Conservation (phyloP, 2,329 filamentous ascomycete genomes). For the Xylaria sp. region DNA sequence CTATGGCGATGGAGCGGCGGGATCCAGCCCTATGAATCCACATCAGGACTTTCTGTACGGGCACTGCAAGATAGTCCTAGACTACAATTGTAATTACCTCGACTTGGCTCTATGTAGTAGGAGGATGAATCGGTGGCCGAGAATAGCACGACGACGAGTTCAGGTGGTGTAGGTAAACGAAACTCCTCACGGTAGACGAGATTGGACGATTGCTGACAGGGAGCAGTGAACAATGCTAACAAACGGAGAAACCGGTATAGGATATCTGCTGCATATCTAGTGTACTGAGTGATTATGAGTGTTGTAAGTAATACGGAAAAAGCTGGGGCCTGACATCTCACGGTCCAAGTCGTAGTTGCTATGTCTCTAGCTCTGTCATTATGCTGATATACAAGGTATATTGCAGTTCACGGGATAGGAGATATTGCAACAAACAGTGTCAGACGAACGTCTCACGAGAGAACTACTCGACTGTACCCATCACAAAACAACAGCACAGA, state of each 20-base stretch:
- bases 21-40: constrained; percentile 21
- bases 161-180: constrained; percentile 2
- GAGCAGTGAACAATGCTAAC: not conserved
- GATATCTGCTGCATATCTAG: too few species aligned
- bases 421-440: constrained; percentile 10
- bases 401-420: not conserved
- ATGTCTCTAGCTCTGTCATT: not conserved
- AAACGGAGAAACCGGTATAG: too few species aligned
- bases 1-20: constrained; percentile 9
- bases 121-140: not conserved
- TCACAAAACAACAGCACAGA: too few species aligned
- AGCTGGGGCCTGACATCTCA: not conserved
- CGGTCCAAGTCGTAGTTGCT: not conserved
- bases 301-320: not conserved
- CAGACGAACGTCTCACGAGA: constrained; percentile 19
- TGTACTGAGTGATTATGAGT: too few species aligned
- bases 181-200: constrained; percentile 1
- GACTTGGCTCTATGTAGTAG: not conserved
- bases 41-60: not conserved
- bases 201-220: constrained; percentile 8
- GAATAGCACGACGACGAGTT: not conserved
- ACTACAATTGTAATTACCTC: not conserved
- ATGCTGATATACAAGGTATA: not conserved
- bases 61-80: too few species aligned
- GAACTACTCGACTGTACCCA: not conserved